Percentiles rank a stretch among this genome's conserved stretches.
phyloP scores from a whole-genome alignment of 2,329 filamentous ascomycete genomes.

The Fusarium solani-melongenae region DNA sequence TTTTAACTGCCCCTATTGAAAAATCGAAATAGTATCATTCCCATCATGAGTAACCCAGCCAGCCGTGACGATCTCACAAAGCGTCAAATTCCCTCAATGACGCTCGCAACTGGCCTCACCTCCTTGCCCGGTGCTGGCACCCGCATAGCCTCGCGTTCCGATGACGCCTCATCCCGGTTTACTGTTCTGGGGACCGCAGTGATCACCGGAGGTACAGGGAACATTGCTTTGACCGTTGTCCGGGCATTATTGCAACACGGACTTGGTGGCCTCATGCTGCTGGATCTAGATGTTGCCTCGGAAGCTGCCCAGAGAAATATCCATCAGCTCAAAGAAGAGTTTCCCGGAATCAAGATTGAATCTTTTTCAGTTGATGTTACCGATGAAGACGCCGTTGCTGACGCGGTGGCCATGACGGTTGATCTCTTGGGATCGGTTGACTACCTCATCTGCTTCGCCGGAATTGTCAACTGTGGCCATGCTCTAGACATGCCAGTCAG shows the following conservation, averaged over 20 bases:
- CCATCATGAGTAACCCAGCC: conserved; percentile 4
- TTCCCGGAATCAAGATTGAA: not conserved
- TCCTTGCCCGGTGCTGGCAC: not conserved
- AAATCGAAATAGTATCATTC: not conserved
- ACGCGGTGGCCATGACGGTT: not conserved
- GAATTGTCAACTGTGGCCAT: conserved; percentile 72
- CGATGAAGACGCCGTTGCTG: not conserved
- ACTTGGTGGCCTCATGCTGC: conserved; percentile 5
- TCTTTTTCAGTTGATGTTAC: conserved; percentile 7
- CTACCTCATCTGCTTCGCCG: conserved; percentile 21
- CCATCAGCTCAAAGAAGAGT: not conserved
- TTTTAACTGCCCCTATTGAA: not conserved
- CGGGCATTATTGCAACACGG: conserved; percentile 12
- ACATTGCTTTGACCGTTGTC: conserved; percentile 10
- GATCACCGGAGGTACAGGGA: conserved; percentile 4
- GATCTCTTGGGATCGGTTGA: conserved; percentile 4
- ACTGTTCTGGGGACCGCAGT: conserved; percentile 4
- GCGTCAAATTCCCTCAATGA: conserved; percentile 24
- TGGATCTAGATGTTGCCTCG: conserved; percentile 10
- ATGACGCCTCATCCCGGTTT: conserved; percentile 11
- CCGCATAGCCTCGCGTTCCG: not conserved
- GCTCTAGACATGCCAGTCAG: conserved; percentile 68
- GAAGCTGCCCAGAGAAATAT: not conserved
- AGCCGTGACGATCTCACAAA: conserved; percentile 14
- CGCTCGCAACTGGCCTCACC: not conserved